Conservation (phyloP, 2,329 filamentous ascomycete species). For the Orbilia javanica region DNA sequence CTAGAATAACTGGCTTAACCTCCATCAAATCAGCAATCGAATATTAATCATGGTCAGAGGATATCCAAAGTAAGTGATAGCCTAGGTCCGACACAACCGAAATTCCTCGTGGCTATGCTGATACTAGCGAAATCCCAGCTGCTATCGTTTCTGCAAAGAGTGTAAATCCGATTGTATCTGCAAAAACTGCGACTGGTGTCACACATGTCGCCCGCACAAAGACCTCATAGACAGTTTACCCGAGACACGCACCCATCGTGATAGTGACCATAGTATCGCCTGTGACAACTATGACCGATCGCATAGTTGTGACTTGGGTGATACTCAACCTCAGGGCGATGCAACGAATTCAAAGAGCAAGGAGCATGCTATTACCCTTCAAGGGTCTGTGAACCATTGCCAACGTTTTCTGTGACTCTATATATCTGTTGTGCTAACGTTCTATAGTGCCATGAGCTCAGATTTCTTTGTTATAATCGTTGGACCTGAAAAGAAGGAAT, state of each 20-base stretch:
- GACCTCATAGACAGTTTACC: not conserved
- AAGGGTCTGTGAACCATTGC: not conserved
- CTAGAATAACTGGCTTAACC: no score
- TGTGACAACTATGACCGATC: constrained; percentile 12
- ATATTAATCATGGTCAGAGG: constrained; percentile 7
- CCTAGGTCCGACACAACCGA: not conserved
- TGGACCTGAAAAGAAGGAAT: constrained; percentile 33
- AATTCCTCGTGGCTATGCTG: not conserved
- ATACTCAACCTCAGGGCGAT: not conserved
- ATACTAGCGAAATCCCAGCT: not conserved
- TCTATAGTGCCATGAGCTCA: constrained; percentile 3
- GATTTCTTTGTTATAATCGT: constrained; percentile 36
- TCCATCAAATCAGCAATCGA: no score
- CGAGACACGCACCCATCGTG: not conserved
- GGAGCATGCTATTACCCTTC: not conserved
- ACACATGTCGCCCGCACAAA: constrained; percentile 16
- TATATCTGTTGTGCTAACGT: not conserved
- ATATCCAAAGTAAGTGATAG: constrained; percentile 1
- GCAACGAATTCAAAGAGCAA: not conserved
- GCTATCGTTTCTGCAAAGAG: constrained; percentile 3
- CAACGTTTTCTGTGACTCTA: not conserved
- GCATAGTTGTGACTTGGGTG: constrained; percentile 9
- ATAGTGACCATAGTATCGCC: not conserved
- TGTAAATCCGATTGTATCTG: constrained; percentile 2
- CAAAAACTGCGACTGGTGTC: constrained; percentile 30